Evolutionary conservation across 202 grass and related monocot species (phyloP).

Genomic region (Cymbopogon flexuosus): DNA sequence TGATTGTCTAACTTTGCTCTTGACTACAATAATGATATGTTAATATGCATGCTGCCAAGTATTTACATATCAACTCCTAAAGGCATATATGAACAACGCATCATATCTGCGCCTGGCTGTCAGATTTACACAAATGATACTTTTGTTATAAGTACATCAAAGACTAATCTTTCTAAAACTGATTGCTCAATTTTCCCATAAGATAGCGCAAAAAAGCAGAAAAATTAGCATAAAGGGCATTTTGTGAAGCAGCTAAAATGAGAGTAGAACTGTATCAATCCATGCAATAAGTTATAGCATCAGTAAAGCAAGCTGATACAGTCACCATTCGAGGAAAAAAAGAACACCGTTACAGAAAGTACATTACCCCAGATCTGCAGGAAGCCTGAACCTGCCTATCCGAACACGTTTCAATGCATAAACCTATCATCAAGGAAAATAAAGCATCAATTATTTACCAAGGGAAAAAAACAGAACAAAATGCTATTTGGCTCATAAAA

Average conservation of each 20-base stretch:
- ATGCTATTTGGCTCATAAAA: slow-evolving; percentile 2
- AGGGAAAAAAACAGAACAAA: background rate
- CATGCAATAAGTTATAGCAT: background rate
- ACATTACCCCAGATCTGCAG: slow-evolving; percentile 77
- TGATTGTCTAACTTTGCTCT: slow-evolving; percentile 2
- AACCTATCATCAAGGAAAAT: slow-evolving; percentile 48
- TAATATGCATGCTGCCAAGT: background rate
- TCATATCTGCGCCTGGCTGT: background rate
- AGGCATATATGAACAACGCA: background rate
- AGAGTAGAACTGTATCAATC: background rate
- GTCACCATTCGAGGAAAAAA: background rate
- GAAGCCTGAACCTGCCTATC: slow-evolving; percentile 76
- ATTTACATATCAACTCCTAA: background rate
- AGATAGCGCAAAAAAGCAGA: background rate
- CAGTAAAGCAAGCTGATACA: background rate
- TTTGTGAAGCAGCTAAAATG: background rate
- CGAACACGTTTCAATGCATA: slow-evolving; percentile 78
- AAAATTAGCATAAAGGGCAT: slow-evolving; percentile 7
- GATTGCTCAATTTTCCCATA: background rate
- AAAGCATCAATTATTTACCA: slow-evolving; percentile 38
- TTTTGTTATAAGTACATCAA: background rate
- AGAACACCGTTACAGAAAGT: background rate
- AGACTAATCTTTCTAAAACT: background rate
- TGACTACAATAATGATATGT: background rate
- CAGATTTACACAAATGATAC: background rate